A percentile compares a stretch with the other conserved stretches of the same genome.
Evolutionary conservation across 2,329 filamentous ascomycete species (phyloP).

Genomic region (Colletotrichum kahawae): DNA sequence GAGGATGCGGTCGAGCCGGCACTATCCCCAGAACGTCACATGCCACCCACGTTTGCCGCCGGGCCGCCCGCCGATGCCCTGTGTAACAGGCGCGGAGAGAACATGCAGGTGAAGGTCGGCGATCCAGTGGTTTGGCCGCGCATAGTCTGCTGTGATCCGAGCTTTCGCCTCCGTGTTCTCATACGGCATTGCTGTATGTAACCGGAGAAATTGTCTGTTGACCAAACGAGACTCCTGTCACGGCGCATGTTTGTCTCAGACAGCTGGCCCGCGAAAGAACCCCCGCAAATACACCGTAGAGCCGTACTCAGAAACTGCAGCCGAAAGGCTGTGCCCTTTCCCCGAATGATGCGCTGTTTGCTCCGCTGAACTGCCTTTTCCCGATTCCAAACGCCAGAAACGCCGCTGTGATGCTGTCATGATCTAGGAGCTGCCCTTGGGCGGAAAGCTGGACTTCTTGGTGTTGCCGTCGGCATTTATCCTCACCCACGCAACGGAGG

Average conservation of each 20-base stretch:
- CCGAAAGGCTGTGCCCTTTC: neutral
- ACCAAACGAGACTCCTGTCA: slow-evolving; percentile 11
- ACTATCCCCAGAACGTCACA: neutral
- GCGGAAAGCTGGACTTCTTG: slow-evolving; percentile 79
- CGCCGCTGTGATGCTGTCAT: neutral
- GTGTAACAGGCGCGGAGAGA: slow-evolving; percentile 1
- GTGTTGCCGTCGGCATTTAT: slow-evolving; percentile 69
- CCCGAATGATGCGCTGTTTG: neutral
- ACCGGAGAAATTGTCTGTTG: slow-evolving; percentile 10
- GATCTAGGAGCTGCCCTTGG: slow-evolving; percentile 42
- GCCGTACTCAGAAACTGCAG: neutral
- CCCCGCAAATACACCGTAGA: neutral
- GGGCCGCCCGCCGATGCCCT: neutral
- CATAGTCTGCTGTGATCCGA: slow-evolving; percentile 3
- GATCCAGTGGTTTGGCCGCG: slow-evolving; percentile 5
- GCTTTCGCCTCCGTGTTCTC: neutral
- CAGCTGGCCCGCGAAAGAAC: neutral
- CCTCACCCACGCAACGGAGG: slow-evolving; percentile 77
- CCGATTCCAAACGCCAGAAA: slow-evolving; percentile 11
- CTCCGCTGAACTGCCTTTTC: neutral
- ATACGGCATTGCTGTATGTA: slow-evolving; percentile 13
- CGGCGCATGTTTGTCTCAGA: slow-evolving; percentile 14
- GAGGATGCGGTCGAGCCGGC: neutral
- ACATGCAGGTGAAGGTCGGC: neutral
- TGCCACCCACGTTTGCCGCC: neutral